Conservation (phyloP, 2,329 filamentous ascomycete genomes). For the Fusarium newnesense region DNA sequence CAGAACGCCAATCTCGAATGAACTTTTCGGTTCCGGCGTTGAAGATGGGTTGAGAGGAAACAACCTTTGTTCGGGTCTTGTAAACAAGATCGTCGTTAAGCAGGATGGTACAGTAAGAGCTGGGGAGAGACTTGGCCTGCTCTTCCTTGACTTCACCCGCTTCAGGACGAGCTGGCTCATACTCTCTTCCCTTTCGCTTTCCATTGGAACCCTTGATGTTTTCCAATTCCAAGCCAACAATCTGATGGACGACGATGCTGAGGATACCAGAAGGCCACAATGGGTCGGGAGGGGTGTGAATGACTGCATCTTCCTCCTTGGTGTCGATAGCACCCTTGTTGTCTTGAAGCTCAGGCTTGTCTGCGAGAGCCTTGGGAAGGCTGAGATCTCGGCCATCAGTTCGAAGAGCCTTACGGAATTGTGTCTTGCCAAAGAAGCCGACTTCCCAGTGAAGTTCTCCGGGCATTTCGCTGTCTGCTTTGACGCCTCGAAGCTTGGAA, state of each 20-base stretch:
- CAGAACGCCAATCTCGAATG: conserved; percentile 90
- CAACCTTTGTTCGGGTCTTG: conserved; percentile 93
- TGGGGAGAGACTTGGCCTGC: conserved; percentile 81
- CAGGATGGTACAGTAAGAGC: conserved; percentile 92
- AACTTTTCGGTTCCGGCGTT: conserved; percentile 96
- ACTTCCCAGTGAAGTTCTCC: conserved; percentile 97
- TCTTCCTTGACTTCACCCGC: conserved; percentile 91
- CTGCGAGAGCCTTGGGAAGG: conserved; percentile 77
- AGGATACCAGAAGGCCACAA: conserved; percentile 93
- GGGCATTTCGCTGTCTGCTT: conserved; percentile 88
- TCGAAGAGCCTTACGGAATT: conserved; percentile 83
- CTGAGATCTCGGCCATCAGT: conserved; percentile 87
- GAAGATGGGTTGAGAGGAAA: conserved; percentile 95
- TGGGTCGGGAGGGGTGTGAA: conserved; percentile 93
- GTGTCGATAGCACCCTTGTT: conserved; percentile 81
- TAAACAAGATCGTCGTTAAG: conserved; percentile 91
- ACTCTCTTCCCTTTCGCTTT: conserved; percentile 85
- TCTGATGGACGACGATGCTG: conserved; percentile 89
- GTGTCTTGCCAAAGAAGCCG: conserved; percentile 91
- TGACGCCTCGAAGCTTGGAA: conserved; percentile 84
- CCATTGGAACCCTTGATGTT: conserved; percentile 88
- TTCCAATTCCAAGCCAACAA: conserved; percentile 92
- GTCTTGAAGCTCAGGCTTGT: conserved; percentile 83
- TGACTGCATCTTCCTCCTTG: conserved; percentile 80
- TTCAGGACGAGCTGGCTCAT: conserved; percentile 82